Evolutionary conservation across 1,139 yeast species (phyloP).

Genomic region (Blastobotrys malaysiensis): DNA sequence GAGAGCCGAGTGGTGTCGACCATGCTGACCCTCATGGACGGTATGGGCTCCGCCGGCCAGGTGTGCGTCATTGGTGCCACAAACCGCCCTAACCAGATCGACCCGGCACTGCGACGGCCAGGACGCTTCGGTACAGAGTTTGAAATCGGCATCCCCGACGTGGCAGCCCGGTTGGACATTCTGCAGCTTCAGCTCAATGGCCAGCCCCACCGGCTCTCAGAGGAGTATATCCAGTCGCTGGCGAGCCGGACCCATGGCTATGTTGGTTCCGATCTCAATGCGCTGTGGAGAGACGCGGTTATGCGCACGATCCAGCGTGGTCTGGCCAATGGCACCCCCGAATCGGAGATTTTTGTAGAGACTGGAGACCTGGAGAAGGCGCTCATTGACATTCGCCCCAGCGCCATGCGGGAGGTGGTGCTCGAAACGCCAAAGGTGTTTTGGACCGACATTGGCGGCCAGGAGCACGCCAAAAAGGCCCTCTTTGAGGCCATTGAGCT

Average conservation of each 20-base stretch:
- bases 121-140: constrained; percentile 99
- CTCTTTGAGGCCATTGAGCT: constrained; percentile 85
- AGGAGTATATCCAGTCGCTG: constrained; percentile 49
- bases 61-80: constrained; percentile 83
- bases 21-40: constrained; percentile 81
- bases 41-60: constrained; percentile 64
- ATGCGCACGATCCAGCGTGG: constrained; percentile 74
- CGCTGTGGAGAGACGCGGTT: constrained; percentile 82
- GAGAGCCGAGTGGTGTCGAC: constrained; percentile 90
- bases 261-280: constrained; percentile 92
- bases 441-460: constrained; percentile 97
- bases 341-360: constrained; percentile 37
- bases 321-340: constrained; percentile 34
- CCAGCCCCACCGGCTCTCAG: constrained; percentile 59
- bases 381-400: constrained; percentile 74
- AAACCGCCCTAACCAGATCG: constrained; percentile 96
- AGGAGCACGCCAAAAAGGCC: constrained; percentile 70
- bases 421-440: constrained; percentile 89
- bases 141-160: constrained; percentile 98
- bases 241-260: constrained; percentile 90
- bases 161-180: constrained; percentile 94
- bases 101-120: constrained; percentile 96
- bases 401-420: constrained; percentile 95
- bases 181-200: constrained; percentile 53
- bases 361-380: constrained; percentile 60